phyloP scores from a whole-genome alignment of 192 early-diverging fungal species.

The Phlyctochytrium planicorne region DNA sequence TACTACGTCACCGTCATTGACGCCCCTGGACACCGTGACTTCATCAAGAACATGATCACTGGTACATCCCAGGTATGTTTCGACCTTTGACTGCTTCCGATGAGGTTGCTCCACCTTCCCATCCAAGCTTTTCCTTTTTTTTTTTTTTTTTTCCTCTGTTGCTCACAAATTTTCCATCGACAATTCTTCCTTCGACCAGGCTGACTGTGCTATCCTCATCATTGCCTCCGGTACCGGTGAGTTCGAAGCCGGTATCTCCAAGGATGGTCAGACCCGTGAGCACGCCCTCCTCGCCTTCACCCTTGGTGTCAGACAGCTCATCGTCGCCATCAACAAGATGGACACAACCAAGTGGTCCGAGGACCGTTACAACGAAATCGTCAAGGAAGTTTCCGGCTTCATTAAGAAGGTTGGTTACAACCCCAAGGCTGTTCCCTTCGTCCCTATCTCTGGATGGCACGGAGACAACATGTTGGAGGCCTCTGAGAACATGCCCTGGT shows the following conservation, averaged over 20 bases:
- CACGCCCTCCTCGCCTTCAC: constrained; percentile 97
- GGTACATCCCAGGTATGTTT: constrained; percentile 82
- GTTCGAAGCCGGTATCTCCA: constrained; percentile 97
- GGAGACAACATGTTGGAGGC: constrained; percentile 97
- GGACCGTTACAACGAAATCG: constrained; percentile 90
- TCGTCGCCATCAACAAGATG: constrained; percentile 99
- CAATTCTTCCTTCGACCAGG: constrained; percentile 43
- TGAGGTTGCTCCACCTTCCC: background rate
- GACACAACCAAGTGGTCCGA: constrained; percentile 93
- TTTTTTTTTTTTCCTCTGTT: constrained; percentile 25
- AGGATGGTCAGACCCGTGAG: constrained; percentile 99
- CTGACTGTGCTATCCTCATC: constrained; percentile 95
- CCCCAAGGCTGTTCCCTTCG: constrained; percentile 85
- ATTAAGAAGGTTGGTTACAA: constrained; percentile 97
- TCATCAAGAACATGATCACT: constrained; percentile 94
- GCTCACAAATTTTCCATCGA: constrained; percentile 13
- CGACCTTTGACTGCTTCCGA: background rate
- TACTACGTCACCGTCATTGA: constrained; percentile 98
- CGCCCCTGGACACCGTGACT: constrained; percentile 99
- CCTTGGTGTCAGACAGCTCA: constrained; percentile 97
- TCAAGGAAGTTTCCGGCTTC: constrained; percentile 90
- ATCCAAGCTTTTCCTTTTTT: constrained; percentile 3
- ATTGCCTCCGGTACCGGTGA: constrained; percentile 89
- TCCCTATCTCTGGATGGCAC: constrained; percentile 97
- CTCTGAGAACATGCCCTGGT: constrained; percentile 91